Evolutionary conservation across 805 yeast genomes (phyloP), one percentile per base, ranked within the genome.

Genomic region (Cyberlindnera mycetangii): DNA sequence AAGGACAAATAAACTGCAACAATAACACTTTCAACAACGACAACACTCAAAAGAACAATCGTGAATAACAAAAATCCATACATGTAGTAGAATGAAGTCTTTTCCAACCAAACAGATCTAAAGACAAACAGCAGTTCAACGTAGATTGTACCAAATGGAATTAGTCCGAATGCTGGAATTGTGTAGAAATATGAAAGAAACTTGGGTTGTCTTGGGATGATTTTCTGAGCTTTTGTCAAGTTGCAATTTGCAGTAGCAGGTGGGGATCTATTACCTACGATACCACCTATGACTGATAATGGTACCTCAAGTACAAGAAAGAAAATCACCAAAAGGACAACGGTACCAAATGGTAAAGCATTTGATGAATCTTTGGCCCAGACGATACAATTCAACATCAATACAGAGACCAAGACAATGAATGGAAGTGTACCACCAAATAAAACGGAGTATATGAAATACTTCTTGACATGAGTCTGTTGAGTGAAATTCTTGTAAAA

Each of bases 111-210:
- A 10, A 87, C 69, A 2, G 90, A 78, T 60, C 85, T 79, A 67
- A 85, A 81, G 22, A 87, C 74, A 61, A 81, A 83, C 44, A 80
- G 65, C 47, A 89, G 67, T 58, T 89, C 96, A 44, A 85, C 89
- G 58, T 83, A 83, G n/a, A 86, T 81, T 11, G 88, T 80, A 15
- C 83, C 81, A 59, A 87, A 89, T 28, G 96, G 95, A 39, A 85
- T 72, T 17, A 82, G 39, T 3, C 96, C 96, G 54, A 84, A 82
- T 0, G 75, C 54, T 6, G 76, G 67, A 1, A 74, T 50, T 9
- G 71, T 63, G 47, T 50, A 49, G 6, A 36, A 19, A 15, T 48
- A 51, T 4, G 45, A 51, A 5, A 47, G 39, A 38, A 57, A 59
- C 41, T 47, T 55, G 17, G 76, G 76, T 52, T 66, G 73, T 27